A percentile compares a stretch with the other conserved stretches of the same genome.
Evolutionary conservation across 257 asterid species (phyloP).

Genomic region (Pogostemon cablin): DNA sequence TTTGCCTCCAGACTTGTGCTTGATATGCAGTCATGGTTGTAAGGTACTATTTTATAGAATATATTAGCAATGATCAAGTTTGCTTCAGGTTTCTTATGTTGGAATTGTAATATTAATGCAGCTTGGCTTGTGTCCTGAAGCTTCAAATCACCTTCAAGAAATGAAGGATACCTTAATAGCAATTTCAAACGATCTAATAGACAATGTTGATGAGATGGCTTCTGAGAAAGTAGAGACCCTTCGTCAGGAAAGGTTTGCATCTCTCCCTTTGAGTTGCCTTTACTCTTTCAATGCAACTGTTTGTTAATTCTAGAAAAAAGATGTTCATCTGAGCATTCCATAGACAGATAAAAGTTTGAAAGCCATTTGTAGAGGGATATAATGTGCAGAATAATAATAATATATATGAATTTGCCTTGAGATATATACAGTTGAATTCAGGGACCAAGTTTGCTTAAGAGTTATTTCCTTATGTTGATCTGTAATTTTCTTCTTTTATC

Average conservation of each 20-base stretch:
- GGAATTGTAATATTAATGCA: conserved; percentile 45
- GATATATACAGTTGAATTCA: conserved; percentile 5
- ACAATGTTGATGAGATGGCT: conserved; percentile 71
- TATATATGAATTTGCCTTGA: not conserved
- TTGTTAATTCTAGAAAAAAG: conserved; percentile 9
- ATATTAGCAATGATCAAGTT: conserved; percentile 28
- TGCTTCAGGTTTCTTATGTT: conserved; percentile 31
- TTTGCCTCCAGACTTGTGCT: conserved; percentile 75
- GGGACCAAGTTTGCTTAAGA: conserved; percentile 14
- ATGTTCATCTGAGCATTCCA: not conserved
- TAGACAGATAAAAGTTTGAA: conserved; percentile 5
- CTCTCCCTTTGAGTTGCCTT: conserved; percentile 29
- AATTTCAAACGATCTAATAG: conserved; percentile 87
- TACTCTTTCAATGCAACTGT: conserved; percentile 26
- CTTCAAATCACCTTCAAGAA: conserved; percentile 72
- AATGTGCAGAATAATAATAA: conserved; percentile 28
- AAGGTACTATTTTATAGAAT: conserved; percentile 50
- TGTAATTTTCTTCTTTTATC: not conserved
- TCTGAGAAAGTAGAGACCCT: conserved; percentile 66
- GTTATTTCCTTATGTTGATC: conserved; percentile 1
- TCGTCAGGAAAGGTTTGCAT: conserved; percentile 79
- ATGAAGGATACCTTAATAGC: conserved; percentile 81
- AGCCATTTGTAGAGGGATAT: conserved; percentile 17
- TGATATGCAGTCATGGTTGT: conserved; percentile 74
- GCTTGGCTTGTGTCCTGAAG: conserved; percentile 90